A percentile compares a stretch with the other conserved stretches of the same genome.
phyloP scores from a whole-genome alignment of 805 yeast species.

The Maudiozyma turicensis region DNA sequence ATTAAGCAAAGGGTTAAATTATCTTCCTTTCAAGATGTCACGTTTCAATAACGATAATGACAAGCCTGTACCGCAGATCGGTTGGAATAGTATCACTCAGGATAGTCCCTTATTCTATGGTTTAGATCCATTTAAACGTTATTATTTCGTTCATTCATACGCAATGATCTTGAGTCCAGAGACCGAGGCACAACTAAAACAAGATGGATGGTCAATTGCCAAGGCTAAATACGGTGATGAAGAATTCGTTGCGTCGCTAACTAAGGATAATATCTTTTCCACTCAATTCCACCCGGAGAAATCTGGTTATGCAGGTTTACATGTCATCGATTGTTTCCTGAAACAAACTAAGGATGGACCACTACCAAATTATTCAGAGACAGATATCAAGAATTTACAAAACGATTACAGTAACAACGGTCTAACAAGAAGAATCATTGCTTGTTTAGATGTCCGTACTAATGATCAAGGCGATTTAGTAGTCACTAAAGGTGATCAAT shows the following conservation, averaged over 20 bases:
- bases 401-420: constrained; percentile 45
- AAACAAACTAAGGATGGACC: constrained; percentile 25
- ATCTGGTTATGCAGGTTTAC: constrained; percentile 84
- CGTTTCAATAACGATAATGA: constrained; percentile 42
- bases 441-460: constrained; percentile 93
- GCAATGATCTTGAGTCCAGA: constrained; percentile 55
- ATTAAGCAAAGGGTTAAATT: constrained; percentile 48
- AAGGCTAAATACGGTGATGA: constrained; percentile 68
- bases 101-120: constrained; percentile 41
- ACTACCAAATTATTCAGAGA: constrained; percentile 15
- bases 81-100: constrained; percentile 65
- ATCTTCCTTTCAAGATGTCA: constrained; percentile 42
- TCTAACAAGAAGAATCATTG: constrained; percentile 82
- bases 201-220: constrained; percentile 61
- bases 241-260: constrained; percentile 71
- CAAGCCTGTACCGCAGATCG: constrained; percentile 93
- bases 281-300: constrained; percentile 99
- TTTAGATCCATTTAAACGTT: constrained; percentile 56
- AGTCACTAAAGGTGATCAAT: constrained; percentile 97
- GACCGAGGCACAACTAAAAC: constrained; percentile 24
- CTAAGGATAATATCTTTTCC: constrained; percentile 74
- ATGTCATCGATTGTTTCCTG: constrained; percentile 64
- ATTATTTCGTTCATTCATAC: constrained; percentile 92
- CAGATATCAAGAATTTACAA: constrained; percentile 11
- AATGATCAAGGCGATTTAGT: constrained; percentile 93